Percentiles rank a stretch among this genome's conserved stretches.
phyloP scores from a whole-genome alignment of 208 protist species.

The Tritrichomonas foetus region DNA sequence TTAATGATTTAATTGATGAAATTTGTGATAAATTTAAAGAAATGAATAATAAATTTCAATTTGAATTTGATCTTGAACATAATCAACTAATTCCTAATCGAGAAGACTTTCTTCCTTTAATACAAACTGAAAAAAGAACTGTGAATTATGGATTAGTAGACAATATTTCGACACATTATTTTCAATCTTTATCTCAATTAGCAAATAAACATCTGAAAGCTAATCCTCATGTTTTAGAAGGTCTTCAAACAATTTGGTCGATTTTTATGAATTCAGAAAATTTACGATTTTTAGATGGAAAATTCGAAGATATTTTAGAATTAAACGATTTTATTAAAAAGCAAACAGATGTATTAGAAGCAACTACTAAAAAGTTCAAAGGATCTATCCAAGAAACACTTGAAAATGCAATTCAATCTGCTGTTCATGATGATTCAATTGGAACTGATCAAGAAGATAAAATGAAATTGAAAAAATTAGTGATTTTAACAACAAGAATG shows the following conservation, averaged over 20 bases:
- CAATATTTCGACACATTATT: background rate
- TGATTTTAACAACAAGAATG: background rate
- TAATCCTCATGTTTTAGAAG: background rate
- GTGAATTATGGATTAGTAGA: background rate
- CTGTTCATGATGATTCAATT: background rate
- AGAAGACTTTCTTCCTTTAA: background rate
- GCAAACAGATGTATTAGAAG: background rate
- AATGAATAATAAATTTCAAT: slow-evolving; percentile 28
- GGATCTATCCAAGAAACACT: slow-evolving; percentile 9
- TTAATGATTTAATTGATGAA: slow-evolving; percentile 26
- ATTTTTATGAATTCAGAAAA: background rate
- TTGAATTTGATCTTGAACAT: slow-evolving; percentile 5
- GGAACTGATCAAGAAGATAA: background rate
- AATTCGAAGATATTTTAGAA: background rate
- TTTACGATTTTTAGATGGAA: background rate
- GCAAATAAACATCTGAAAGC: background rate
- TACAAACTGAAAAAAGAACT: background rate
- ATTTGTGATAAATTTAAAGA: background rate
- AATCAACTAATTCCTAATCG: slow-evolving; percentile 37
- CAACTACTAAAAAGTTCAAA: background rate
- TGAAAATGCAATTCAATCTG: background rate
- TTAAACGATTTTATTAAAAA: background rate
- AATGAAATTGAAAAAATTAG: slow-evolving; percentile 2
- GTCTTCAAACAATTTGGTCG: background rate
- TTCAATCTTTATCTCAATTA: background rate